Evolutionary conservation across 306 rosid species (phyloP), one percentile per base, ranked within the genome.

Genomic region (Adenanthera pavonina): DNA sequence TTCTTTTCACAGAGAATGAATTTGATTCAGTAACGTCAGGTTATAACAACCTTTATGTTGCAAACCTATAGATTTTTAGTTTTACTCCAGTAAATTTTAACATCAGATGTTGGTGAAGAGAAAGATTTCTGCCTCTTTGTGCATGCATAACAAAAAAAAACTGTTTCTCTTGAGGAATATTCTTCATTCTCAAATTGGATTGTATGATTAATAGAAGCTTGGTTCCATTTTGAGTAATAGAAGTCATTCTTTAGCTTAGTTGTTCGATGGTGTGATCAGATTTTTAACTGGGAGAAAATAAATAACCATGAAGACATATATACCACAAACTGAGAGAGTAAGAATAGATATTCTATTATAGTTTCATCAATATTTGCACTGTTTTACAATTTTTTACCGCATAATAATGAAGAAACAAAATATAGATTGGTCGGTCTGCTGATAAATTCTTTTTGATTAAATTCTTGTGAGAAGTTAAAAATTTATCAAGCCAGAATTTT

Each of bases 1-100:
- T 16, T 16, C 2, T 11, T 33, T 14, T 34, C 8, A 34, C 8
- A 64, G 30, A 25, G 30, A 25, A 1, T 64, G 20, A 38, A 34
- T 65, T 35, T 65, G 11, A 47, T 20, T 41, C 81, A 77, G 65
- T 72, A 78, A 54, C 64, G 25, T 72, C 48, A 35, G 15, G 9
- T 53, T 65, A 30, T 57, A 71, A 36, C 43, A 48, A 48, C 19
- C 52, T 40, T 36, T 16, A 16, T 59, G 49, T 19, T 47, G 59
- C 17, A 38, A 61, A 25, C 49, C 4, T 57, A 14, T 5, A 8
- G 36, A 5, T 34, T 68, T 75, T n/a, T 35, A 56, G 53, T 10
- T 65, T 44, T 13, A 46, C 43, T 44, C 64, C 15, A 51, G 44
- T 36, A 35, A 51, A 69, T 34, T 59, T 60, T 8, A 47, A 76